A percentile compares a stretch with the other conserved stretches of the same genome.
These are phyloP conservation scores for Cladosporium sp. DNA, from an alignment of 2,329 filamentous ascomycete genomes.

Conservation along the genomic window DNA sequence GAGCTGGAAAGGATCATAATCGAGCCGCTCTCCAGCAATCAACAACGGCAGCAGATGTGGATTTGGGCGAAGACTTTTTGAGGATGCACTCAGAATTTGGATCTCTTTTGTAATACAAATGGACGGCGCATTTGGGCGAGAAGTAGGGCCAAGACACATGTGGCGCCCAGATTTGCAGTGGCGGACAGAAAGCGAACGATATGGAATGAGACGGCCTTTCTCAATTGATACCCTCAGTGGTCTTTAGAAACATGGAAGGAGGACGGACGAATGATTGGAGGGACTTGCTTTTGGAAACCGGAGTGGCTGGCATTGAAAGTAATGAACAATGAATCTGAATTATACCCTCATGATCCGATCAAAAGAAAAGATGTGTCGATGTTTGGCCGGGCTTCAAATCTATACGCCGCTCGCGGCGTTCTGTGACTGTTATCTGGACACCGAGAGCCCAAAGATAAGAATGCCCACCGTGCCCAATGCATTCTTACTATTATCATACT, in stretches of 20 bases:
- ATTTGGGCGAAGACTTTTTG: too few species aligned
- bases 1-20: too few species aligned
- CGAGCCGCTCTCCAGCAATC: too few species aligned
- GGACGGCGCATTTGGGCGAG: too few species aligned
- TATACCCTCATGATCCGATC: too few species aligned
- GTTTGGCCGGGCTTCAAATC: not conserved
- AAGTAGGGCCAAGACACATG: too few species aligned
- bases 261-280: not conserved
- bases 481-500: too few species aligned
- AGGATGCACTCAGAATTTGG: too few species aligned
- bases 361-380: not conserved
- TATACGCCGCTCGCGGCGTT: not conserved
- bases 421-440: not conserved
- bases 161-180: not conserved
- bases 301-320: not conserved
- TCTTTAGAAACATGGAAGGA: not conserved
- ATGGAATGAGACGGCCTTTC: not conserved
- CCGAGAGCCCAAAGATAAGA: not conserved
- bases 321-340: not conserved
- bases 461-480: not conserved
- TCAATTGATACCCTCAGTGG: conserved; percentile 2
- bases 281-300: not conserved
- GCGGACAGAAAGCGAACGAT: not conserved
- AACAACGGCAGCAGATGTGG: too few species aligned
- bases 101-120: too few species aligned